Percentiles rank a stretch among this genome's conserved stretches.
Evolutionary conservation across 179 eudicot genomes (phyloP).

Genomic region (Silene noctiflora): DNA sequence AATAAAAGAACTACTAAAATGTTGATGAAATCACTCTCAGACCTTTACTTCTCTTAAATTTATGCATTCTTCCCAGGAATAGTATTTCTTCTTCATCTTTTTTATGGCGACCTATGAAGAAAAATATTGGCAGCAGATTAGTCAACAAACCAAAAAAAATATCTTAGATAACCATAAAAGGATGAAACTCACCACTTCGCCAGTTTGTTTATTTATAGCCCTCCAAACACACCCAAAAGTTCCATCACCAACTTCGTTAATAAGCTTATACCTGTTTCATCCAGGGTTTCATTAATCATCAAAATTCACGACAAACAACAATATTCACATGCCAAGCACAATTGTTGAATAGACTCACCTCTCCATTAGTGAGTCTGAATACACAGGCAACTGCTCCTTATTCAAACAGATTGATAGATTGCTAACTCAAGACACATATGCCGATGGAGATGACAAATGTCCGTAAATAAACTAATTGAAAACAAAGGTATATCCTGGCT

Average conservation of each 20-base stretch:
- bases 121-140: conserved; percentile 4
- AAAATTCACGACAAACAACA: neutral
- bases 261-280: conserved; percentile 63
- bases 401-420: conserved; percentile 27
- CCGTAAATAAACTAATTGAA: conserved; percentile 31
- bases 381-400: conserved; percentile 40
- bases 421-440: conserved; percentile 26
- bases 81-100: conserved; percentile 96
- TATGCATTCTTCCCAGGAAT: conserved; percentile 98
- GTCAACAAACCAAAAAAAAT: conserved; percentile 1
- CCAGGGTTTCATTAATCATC: conserved; percentile 1
- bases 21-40: neutral
- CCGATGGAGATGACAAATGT: conserved; percentile 26
- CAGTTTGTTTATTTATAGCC: conserved; percentile 87
- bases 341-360: conserved; percentile 46
- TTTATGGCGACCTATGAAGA: conserved; percentile 80
- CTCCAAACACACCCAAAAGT: conserved; percentile 97
- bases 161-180: neutral
- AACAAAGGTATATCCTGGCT: conserved; percentile 35
- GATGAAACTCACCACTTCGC: conserved; percentile 74
- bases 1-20: neutral
- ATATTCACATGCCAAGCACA: neutral
- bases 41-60: conserved; percentile 99
- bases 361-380: conserved; percentile 52
- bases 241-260: conserved; percentile 96